These are phyloP conservation scores for Hymenoscyphus occultus DNA, from an alignment of 2,329 filamentous ascomycete genomes.

Conservation along the genomic window DNA sequence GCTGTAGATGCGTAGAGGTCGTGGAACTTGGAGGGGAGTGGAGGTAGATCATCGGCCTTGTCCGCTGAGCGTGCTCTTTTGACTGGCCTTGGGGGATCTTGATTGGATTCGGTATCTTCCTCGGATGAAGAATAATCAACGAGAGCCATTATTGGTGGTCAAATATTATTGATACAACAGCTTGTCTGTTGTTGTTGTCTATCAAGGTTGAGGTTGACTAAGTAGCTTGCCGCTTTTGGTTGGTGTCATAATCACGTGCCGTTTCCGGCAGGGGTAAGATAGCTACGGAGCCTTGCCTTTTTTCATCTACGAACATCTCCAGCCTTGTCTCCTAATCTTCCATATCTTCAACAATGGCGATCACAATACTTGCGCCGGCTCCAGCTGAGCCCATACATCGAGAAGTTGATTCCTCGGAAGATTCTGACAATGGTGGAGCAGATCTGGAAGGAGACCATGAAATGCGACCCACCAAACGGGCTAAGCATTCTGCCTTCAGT, in stretches of 20 bases:
- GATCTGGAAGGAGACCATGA: slow-evolving; percentile 37
- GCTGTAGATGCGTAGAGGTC: slow-evolving; percentile 85
- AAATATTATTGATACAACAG: background rate
- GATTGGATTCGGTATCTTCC: slow-evolving; percentile 27
- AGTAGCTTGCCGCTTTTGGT: too few relatives aligned
- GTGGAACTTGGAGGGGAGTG: slow-evolving; percentile 77
- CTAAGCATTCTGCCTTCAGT: slow-evolving; percentile 39
- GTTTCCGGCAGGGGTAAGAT: background rate
- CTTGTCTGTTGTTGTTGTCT: too few relatives aligned
- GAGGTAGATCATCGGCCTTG: slow-evolving; percentile 50
- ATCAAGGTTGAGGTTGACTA: too few relatives aligned
- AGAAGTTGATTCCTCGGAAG: slow-evolving; percentile 18
- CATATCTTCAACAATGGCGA: slow-evolving; percentile 31
- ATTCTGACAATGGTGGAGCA: slow-evolving; percentile 35
- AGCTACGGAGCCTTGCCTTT: background rate
- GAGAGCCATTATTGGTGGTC: slow-evolving; percentile 49
- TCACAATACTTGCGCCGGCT: slow-evolving; percentile 36
- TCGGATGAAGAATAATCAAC: slow-evolving; percentile 63
- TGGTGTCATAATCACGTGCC: too few relatives aligned
- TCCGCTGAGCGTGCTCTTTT: slow-evolving; percentile 37
- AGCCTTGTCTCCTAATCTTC: slow-evolving; percentile 10
- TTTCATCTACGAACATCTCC: slow-evolving; percentile 1
- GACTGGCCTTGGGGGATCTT: slow-evolving; percentile 22
- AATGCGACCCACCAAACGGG: slow-evolving; percentile 45
- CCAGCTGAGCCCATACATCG: slow-evolving; percentile 26